Evolutionary conservation across 1,284 basidiomycete genomes (phyloP), one percentile per base, ranked within the genome.

Genomic region (Phlebopus sp.): DNA sequence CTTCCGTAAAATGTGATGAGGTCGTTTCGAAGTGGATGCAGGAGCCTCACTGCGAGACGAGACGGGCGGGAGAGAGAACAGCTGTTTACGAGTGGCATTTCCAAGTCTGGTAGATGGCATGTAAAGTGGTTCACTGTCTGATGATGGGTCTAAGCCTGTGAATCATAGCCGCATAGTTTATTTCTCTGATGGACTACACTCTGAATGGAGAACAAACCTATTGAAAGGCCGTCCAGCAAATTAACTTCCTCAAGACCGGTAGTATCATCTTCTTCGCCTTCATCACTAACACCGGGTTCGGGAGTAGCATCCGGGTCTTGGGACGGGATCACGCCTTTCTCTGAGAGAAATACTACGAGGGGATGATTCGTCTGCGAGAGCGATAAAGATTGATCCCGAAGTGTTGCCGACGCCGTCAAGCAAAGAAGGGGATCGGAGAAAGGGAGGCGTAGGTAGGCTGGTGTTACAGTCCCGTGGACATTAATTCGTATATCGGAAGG

Each of bases 181-280:
- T 35, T 18, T 23, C 13, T 30, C 2, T 37, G 27, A n/a, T 34
- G 11, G 11, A 15, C 13, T 5, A 18, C 19, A 30, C 40, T 41
- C 13, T 21, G 21, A 42, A n/a, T 25, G 2, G 47, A 39, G 45
- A 49, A 63, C 64, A 46, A 55, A 80, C 84, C 79, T 37, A 74
- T 67, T 14, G 73, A 66, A 0, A 88, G 69, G 2, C 86, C 86
- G 39, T 82, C 81, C 0, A 95, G 70, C 0, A 94, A 72, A 59
- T 95, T 92, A 0, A 90, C 81, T 68, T 94, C 90, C 55, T 88
- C 80, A 30, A 93, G 73, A 1, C 78, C 79, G 56, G 72, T 70
- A 2, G 78, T 62, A 6, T 70, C 64, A 25, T 70, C 58, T 25
- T 68, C 67, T 4, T 72, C 70, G 14, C 57, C 60, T 34, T 54